Percentiles rank a stretch among this genome's conserved stretches.
phyloP scores from a whole-genome alignment of 2,329 filamentous ascomycete species.

The Huntiella decipiens region DNA sequence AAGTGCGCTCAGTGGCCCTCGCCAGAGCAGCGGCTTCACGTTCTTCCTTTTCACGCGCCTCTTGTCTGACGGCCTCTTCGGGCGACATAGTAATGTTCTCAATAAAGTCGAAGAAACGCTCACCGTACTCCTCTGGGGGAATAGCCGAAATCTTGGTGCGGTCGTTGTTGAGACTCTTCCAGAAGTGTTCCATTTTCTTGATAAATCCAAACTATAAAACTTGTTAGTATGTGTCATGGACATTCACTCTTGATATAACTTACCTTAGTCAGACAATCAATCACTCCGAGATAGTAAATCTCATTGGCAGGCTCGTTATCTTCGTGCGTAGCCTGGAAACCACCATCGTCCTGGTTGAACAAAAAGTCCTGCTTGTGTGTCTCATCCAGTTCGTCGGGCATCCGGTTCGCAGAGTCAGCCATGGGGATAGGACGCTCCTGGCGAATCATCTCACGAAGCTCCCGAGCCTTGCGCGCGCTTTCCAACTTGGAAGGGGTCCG shows the following conservation, averaged over 20 bases:
- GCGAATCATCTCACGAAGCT: conserved; percentile 81
- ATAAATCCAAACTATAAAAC: conserved; percentile 61
- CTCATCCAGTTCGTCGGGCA: conserved; percentile 76
- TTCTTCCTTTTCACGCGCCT: conserved; percentile 28
- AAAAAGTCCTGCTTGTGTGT: conserved; percentile 53
- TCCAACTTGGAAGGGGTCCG: conserved; percentile 89
- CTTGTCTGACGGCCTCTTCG: conserved; percentile 45
- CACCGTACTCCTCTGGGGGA: conserved; percentile 75
- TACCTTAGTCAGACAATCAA: conserved; percentile 93
- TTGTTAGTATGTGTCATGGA: conserved; percentile 3
- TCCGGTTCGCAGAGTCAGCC: conserved; percentile 60
- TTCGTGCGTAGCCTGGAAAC: conserved; percentile 82
- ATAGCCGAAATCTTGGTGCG: conserved; percentile 82
- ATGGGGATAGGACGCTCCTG: conserved; percentile 86
- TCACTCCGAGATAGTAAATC: conserved; percentile 95
- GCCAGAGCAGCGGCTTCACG: conserved; percentile 21
- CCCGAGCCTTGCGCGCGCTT: conserved; percentile 73
- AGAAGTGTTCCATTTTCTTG: conserved; percentile 91
- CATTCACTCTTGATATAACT: conserved; percentile 22
- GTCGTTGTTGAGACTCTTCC: conserved; percentile 77
- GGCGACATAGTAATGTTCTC: conserved; percentile 74
- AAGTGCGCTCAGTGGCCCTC: conserved; percentile 17
- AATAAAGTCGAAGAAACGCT: conserved; percentile 87
- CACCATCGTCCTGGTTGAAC: conserved; percentile 88
- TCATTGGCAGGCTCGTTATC: conserved; percentile 69